Base-by-base conservation (phyloP, 345 rosid species). In the Sisymbrium irio region DNA sequence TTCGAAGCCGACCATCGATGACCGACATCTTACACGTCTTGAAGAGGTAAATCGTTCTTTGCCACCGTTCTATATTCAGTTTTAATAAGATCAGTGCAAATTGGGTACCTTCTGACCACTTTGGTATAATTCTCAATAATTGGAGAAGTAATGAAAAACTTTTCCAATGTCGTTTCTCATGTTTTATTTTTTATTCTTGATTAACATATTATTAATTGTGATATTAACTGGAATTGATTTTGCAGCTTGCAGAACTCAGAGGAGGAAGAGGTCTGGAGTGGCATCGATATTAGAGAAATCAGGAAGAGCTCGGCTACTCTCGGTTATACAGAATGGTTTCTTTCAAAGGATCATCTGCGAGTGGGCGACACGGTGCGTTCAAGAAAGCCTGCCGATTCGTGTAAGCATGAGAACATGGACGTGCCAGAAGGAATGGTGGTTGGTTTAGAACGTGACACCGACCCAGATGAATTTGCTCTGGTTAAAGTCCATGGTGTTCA, bases 401-500 rank as follows among this genome's bases (percentile, higher is more conserved):
- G 72, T 80, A 86, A 87, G 70, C 83, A 81, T 57, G 87, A 81
- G 74, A 87, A 74, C 73, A 91, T 91, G 97, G 86, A 87, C 74
- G 83, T 95, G 64, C 97, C 96, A 6, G 97, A 86, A 81, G 99
- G 92, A 68, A 78, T 46, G 12, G 87, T 92, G 18, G 99, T 95
- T 71, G 99, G 97, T 53, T 65, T 84, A 55, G 96, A 91, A 55
- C 65, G 6, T 12, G 64, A 75, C 62, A 69, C 84, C 1, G 89
- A 91, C 73, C 69, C 72, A 53, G 87, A 82, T 77, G 88, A 83
- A 64, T 92, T 82, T 81, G 89, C 82, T 51, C 79, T 95, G 83
- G 97, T 95, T 69, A 90, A 93, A 75, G 86, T 92, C 67, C 96
- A 78, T 25, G 88, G 99, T 47, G 84, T 89, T 65, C 97, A 88